Percentiles rank a stretch among this genome's conserved stretches.
phyloP scores from a whole-genome alignment of 2,329 filamentous ascomycete species.

The Phialemoniopsis sp. region DNA sequence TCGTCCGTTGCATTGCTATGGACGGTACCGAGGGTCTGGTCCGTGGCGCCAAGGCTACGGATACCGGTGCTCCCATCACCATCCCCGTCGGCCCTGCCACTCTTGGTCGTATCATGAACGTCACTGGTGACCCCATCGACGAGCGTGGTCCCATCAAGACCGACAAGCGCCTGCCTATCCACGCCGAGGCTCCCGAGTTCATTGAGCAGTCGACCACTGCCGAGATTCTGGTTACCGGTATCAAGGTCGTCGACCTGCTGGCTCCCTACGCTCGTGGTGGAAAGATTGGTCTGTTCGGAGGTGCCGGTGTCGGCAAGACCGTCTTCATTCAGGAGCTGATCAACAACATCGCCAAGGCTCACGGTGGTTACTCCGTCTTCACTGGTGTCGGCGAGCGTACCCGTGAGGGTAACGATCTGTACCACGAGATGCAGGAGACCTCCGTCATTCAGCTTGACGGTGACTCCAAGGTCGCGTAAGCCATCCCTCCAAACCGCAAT shows the following conservation, averaged over 20 bases:
- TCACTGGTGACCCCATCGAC: conserved; percentile 99
- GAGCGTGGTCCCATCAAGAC: conserved; percentile 98
- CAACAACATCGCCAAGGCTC: conserved; percentile 99
- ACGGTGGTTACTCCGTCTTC: conserved; percentile 99
- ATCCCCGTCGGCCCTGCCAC: conserved; percentile 92
- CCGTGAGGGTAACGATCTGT: conserved; percentile 99
- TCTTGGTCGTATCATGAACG: conserved; percentile 99
- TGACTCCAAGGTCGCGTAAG: conserved; percentile 99
- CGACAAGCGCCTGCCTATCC: conserved; percentile 82
- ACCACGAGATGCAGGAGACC: conserved; percentile 99
- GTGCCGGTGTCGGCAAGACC: conserved; percentile 99
- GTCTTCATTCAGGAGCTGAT: conserved; percentile 99
- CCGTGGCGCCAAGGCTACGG: conserved; percentile 78
- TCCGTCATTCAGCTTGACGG: conserved; percentile 98
- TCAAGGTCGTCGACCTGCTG: conserved; percentile 99
- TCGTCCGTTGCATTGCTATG: conserved; percentile 99
- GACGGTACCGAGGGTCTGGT: conserved; percentile 99
- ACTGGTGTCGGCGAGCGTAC: conserved; percentile 99
- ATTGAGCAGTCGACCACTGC: conserved; percentile 92
- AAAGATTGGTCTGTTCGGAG: conserved; percentile 99
- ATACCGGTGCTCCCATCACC: conserved; percentile 93
- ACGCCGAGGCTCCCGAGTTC: conserved; percentile 91
- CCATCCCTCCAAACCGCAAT: no score
- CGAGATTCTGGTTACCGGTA: conserved; percentile 97
- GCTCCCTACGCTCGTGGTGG: conserved; percentile 99